Conservation (phyloP, 2,329 filamentous ascomycete species). For the Thielaviopsis populi region DNA sequence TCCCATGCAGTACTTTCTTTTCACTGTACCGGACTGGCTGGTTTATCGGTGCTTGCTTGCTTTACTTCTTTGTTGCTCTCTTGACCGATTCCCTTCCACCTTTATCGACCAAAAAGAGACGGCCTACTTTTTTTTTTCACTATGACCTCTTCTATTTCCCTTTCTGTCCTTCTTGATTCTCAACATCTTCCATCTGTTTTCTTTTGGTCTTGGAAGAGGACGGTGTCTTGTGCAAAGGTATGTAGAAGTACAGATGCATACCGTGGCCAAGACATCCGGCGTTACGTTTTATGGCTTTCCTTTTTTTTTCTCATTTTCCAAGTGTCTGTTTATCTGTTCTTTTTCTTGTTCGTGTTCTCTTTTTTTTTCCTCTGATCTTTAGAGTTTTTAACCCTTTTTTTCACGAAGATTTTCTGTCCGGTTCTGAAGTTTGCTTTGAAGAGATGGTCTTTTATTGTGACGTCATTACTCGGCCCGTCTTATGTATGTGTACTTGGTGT, state of each 20-base stretch:
- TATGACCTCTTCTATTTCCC: not conserved
- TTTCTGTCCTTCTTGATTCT: not conserved
- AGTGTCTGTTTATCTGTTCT: not conserved
- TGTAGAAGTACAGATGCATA: slow-evolving; percentile 7
- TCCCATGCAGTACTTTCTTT: not conserved
- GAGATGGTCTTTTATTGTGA: not conserved
- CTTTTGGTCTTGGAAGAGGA: not conserved
- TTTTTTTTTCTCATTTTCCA: not conserved
- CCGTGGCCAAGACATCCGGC: slow-evolving; percentile 3
- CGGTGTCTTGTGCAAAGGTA: slow-evolving; percentile 6
- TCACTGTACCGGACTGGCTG: not conserved
- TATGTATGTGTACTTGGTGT: not conserved
- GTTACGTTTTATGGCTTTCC: slow-evolving; percentile 11
- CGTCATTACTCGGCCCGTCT: not conserved
- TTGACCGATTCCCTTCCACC: not conserved
- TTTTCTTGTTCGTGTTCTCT: not conserved
- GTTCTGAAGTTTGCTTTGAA: not conserved
- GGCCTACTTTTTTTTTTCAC: not conserved
- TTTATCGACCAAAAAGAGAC: not conserved
- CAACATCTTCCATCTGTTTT: slow-evolving; percentile 5
- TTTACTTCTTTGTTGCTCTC: slow-evolving; percentile 4
- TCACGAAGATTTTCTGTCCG: not conserved
- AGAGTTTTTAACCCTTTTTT: slow-evolving; percentile 3
- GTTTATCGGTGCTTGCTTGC: slow-evolving; percentile 1
- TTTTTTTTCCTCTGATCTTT: slow-evolving; percentile 1